A percentile compares a stretch with the other conserved stretches of the same genome.
These are phyloP conservation scores for Helminthosporium solani DNA, from an alignment of 2,329 filamentous ascomycete species.

Conservation along the genomic window DNA sequence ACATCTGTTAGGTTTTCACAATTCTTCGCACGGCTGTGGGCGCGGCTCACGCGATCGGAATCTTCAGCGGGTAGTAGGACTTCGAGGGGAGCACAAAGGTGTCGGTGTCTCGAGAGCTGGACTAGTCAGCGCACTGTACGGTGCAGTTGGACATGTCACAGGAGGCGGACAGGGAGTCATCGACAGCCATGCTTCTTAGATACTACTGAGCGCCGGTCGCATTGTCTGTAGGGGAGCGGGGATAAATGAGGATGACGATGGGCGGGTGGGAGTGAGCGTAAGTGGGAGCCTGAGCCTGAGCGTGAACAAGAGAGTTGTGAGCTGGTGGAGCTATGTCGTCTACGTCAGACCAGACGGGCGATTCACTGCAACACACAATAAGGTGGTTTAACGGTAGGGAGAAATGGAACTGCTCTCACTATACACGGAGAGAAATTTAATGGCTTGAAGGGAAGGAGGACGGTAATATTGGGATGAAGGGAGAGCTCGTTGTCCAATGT, in stretches of 20 bases:
- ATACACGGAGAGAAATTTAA: background rate
- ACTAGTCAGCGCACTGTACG: conserved; percentile 16
- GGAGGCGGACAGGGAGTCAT: conserved; percentile 37
- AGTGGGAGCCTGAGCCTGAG: background rate
- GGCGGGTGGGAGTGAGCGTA: conserved; percentile 6
- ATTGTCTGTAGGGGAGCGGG: background rate
- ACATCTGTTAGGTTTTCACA: conserved; percentile 16
- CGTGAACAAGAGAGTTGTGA: too few species aligned
- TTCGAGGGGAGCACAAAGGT: conserved; percentile 48
- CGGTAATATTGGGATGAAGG: background rate
- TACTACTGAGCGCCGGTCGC: conserved; percentile 22
- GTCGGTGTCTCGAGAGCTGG: conserved; percentile 49
- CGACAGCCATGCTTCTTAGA: conserved; percentile 40
- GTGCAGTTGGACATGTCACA: background rate
- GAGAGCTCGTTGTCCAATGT: background rate
- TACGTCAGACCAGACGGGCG: background rate
- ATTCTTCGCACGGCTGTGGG: background rate
- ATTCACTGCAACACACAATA: background rate
- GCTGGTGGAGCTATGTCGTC: too few species aligned
- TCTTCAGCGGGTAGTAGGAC: conserved; percentile 50
- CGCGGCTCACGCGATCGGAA: conserved; percentile 49
- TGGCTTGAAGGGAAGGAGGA: too few species aligned
- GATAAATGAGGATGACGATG: conserved; percentile 14
- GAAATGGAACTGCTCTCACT: background rate
- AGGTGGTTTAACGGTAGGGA: background rate